Conservation (phyloP, 1,284 basidiomycete species). For the Rhodofomes roseus region DNA sequence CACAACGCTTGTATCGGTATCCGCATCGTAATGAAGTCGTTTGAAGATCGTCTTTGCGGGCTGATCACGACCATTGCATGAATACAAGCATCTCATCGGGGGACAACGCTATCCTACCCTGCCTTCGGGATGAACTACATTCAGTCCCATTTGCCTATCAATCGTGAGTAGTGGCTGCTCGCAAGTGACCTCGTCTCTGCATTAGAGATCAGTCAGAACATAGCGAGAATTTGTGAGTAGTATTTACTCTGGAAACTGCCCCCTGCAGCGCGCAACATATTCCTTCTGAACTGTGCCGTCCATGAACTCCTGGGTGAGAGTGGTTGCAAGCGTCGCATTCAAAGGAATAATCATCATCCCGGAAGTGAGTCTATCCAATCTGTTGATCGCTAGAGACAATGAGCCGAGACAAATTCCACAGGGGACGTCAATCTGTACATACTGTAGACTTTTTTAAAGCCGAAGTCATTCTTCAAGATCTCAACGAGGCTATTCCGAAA, state of each 20-base stretch:
- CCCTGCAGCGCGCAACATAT: conserved; percentile 84
- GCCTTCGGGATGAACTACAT: conserved; percentile 91
- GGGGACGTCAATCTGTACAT: too few relatives aligned
- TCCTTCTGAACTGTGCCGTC: conserved; percentile 84
- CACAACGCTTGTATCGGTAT: conserved; percentile 84
- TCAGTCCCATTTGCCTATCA: conserved; percentile 94
- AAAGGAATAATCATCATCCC: conserved; percentile 95
- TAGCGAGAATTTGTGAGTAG: not conserved
- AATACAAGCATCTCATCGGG: not conserved
- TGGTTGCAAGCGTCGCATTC: conserved; percentile 66
- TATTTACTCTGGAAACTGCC: conserved; percentile 79
- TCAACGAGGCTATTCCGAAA: conserved; percentile 86
- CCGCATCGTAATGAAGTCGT: conserved; percentile 79
- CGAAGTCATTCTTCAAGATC: conserved; percentile 84
- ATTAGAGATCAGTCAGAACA: not conserved
- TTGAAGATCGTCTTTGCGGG: conserved; percentile 89
- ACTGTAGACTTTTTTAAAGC: conserved; percentile 84
- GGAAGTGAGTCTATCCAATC: conserved; percentile 92
- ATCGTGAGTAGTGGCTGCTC: conserved; percentile 89
- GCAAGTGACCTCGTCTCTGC: conserved; percentile 75
- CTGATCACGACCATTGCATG: conserved; percentile 35
- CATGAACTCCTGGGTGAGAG: conserved; percentile 80
- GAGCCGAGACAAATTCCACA: too few relatives aligned
- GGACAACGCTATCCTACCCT: conserved; percentile 50
- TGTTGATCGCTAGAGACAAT: conserved; percentile 74